These are phyloP conservation scores for Setomelanomma holmii DNA, from an alignment of 2,329 filamentous ascomycete species.

Conservation along the genomic window DNA sequence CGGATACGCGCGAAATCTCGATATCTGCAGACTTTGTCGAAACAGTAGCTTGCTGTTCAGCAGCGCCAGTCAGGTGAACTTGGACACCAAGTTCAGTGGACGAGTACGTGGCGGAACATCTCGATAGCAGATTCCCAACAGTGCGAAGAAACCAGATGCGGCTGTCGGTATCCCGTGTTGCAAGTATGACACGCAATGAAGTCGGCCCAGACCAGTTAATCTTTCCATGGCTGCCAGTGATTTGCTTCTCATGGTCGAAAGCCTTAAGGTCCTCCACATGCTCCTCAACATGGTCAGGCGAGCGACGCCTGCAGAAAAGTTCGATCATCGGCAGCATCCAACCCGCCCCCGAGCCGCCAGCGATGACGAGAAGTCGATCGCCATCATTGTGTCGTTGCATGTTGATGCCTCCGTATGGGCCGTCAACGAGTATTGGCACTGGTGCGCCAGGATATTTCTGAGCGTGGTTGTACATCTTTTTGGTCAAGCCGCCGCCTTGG, in stretches of 20 bases:
- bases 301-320: conserved; percentile 15
- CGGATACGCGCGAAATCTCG: background rate
- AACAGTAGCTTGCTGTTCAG: conserved; percentile 11
- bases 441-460: conserved; percentile 21
- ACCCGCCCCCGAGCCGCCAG: conserved; percentile 64
- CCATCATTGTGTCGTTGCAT: conserved; percentile 31
- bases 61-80: conserved; percentile 36
- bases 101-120: conserved; percentile 15
- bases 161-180: conserved; percentile 45
- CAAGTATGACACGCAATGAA: conserved; percentile 43
- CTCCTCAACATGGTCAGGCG: background rate
- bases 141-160: conserved; percentile 47
- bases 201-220: background rate
- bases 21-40: background rate
- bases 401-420: conserved; percentile 64
- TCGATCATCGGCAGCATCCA: conserved; percentile 60
- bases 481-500: conserved; percentile 59
- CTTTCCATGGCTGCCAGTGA: background rate
- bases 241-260: background rate
- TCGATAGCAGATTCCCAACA: conserved; percentile 35
- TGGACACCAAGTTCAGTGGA: conserved; percentile 25
- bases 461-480: conserved; percentile 41
- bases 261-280: background rate
- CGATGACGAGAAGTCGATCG: conserved; percentile 57
- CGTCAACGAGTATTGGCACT: conserved; percentile 62